phyloP scores from a whole-genome alignment of 2,329 filamentous ascomycete species.

The Aspergillus cejpii region DNA sequence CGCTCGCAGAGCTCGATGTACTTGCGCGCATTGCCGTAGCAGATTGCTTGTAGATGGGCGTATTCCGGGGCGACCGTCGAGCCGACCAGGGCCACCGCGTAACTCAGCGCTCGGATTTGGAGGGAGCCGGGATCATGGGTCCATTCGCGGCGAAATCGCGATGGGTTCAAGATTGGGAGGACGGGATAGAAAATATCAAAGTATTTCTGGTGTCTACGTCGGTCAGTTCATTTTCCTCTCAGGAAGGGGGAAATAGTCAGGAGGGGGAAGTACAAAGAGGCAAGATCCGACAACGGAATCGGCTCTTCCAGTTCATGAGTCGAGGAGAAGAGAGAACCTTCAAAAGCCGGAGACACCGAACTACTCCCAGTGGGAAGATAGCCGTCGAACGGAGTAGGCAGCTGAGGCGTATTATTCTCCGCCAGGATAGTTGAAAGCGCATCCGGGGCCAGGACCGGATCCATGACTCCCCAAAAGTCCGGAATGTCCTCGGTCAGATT shows the following conservation, averaged over 20 bases:
- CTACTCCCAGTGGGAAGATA: too few relatives aligned
- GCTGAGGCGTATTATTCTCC: too few relatives aligned
- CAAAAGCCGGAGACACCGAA: too few relatives aligned
- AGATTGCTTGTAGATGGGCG: background rate
- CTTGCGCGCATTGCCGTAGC: background rate
- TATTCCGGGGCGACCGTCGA: background rate
- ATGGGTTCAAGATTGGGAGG: background rate
- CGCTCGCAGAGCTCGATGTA: background rate
- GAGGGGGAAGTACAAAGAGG: background rate
- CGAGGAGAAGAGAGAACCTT: too few relatives aligned
- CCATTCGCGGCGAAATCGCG: background rate
- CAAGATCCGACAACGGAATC: too few relatives aligned
- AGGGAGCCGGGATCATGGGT: background rate
- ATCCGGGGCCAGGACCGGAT: too few relatives aligned
- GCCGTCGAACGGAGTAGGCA: too few relatives aligned
- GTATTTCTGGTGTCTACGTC: background rate
- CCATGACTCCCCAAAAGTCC: too few relatives aligned
- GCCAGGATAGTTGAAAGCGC: too few relatives aligned
- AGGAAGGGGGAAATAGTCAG: too few relatives aligned
- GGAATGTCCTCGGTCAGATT: too few relatives aligned
- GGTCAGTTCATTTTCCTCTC: background rate
- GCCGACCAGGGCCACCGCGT: background rate
- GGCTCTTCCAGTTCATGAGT: too few relatives aligned
- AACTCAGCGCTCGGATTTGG: background rate
- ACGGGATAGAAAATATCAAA: background rate